phyloP scores from a whole-genome alignment of 78 protist species.

The Tieghemostelium lacteum region DNA sequence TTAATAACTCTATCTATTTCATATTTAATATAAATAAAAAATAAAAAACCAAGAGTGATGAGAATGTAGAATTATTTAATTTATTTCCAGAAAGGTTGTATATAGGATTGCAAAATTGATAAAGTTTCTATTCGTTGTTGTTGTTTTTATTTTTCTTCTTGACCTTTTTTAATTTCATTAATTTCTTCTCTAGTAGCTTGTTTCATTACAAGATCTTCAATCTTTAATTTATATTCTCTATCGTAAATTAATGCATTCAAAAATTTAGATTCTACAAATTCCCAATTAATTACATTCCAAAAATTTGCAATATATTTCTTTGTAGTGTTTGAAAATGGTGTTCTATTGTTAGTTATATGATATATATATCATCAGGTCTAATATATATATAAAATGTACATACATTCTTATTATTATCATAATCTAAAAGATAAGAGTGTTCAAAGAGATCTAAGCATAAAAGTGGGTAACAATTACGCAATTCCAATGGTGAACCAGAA shows the following conservation, averaged over 20 bases:
- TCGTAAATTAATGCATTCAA: constrained; percentile 59
- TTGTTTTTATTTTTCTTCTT: no score
- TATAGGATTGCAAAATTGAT: no score
- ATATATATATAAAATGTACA: neutral
- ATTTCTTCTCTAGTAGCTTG: neutral
- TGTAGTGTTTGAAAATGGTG: neutral
- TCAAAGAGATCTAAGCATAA: constrained; percentile 67
- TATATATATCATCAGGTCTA: no score
- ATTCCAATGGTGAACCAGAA: constrained; percentile 71
- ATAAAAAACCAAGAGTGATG: no score
- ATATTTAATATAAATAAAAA: no score
- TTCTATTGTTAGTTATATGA: neutral
- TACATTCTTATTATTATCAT: constrained; percentile 45
- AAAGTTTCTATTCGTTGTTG: no score
- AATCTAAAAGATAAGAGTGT: constrained; percentile 44
- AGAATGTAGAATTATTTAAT: no score
- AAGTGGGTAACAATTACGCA: constrained; percentile 41
- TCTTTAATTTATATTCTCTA: constrained; percentile 37
- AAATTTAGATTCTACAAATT: constrained; percentile 67
- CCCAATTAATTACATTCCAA: constrained; percentile 55
- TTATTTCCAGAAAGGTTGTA: no score
- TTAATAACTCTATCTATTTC: no score
- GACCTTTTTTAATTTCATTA: no score
- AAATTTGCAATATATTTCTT: constrained; percentile 63
- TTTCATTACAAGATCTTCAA: constrained; percentile 7